Base-by-base conservation (phyloP, 495 filamentous ascomycete species). In the Chlorociboria aeruginascens region DNA sequence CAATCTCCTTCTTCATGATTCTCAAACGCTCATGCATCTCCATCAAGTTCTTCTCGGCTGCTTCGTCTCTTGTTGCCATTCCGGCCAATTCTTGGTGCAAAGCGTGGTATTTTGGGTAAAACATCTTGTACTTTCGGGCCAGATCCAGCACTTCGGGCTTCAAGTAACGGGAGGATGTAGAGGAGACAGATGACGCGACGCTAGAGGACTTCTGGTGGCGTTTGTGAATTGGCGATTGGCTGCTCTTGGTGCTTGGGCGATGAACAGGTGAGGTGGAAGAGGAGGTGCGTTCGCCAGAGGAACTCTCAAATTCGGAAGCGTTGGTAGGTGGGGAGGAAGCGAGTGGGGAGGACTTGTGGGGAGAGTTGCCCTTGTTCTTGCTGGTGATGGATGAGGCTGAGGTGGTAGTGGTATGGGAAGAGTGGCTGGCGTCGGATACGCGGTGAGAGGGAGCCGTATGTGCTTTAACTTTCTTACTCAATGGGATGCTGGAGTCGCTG, bases 251-350 rank as follows among this genome's bases (percentile, higher is more conserved):
- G 48, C 14, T 64, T 56, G 40, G 17, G 25, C 31, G 30, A 3
- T 32, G 40, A 2, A 49, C 45, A 13, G 56, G 48, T 2, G 52
- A 51, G 7, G 49, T 41, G 8, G 57, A 57, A 20, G 51, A 48
- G 8, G 57, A 53, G 31, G 48, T 60, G 25, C 50, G 51, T 6
- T 50, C 66, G 14, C 54, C 48, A 20, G 54, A 48, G 39, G 42
- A 51, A 29, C 40, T 46, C n/a, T 59, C 74, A 16, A 81, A 55
- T 45, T 86, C 81, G 3, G 82, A 85, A 6, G 79, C 79, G 61
- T 86, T 87, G 12, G 81, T 78, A 1, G 82, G 83, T 16, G 83
- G 83, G n/a, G 83, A 86, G 3, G 80, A 78, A 20, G 78, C 81
- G 33, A 86, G 71, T 3, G 82, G 82, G 6, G 84, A 86, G 0